Conservation (phyloP, 177 flowering plant genomes). For the Vitis hybrid region DNA sequence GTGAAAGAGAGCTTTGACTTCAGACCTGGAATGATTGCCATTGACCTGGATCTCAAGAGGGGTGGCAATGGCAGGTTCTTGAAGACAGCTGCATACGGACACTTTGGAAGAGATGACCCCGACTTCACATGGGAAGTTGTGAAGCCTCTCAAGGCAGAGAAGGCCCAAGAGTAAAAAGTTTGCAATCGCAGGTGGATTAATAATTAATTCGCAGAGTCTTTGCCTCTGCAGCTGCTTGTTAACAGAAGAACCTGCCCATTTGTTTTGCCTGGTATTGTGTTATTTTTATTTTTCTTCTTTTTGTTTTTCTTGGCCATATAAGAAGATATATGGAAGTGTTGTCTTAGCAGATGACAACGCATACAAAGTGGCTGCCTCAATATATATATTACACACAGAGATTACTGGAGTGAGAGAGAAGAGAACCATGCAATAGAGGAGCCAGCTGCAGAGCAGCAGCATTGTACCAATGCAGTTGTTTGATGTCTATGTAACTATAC, state of each 20-base stretch:
- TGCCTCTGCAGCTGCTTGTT: constrained; percentile 6
- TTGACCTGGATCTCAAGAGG: constrained; percentile 51
- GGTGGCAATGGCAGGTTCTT: constrained; percentile 53
- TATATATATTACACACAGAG: not conserved
- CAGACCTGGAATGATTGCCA: constrained; percentile 69
- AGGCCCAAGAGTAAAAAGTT: constrained; percentile 26
- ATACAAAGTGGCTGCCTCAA: constrained; percentile 2
- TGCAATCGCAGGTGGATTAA: not conserved
- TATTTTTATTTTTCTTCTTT: not conserved
- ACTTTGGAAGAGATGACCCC: constrained; percentile 59
- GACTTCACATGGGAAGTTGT: constrained; percentile 68
- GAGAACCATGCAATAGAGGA: constrained; percentile 4
- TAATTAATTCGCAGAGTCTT: not conserved
- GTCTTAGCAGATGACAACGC: not conserved
- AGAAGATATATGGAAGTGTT: not conserved
- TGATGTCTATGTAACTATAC: not conserved
- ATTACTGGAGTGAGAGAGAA: not conserved
- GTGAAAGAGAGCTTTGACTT: constrained; percentile 61
- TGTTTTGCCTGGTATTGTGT: not conserved
- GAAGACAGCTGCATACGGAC: constrained; percentile 67
- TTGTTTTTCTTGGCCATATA: constrained; percentile 1
- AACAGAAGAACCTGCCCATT: not conserved
- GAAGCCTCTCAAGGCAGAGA: constrained; percentile 59
- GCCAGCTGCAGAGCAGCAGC: constrained; percentile 12
- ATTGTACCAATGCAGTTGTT: constrained; percentile 1